Evolutionary conservation across 2,329 filamentous ascomycete species (phyloP), one percentile per base, ranked within the genome.

Genomic region (Microsporum ferrugineum): DNA sequence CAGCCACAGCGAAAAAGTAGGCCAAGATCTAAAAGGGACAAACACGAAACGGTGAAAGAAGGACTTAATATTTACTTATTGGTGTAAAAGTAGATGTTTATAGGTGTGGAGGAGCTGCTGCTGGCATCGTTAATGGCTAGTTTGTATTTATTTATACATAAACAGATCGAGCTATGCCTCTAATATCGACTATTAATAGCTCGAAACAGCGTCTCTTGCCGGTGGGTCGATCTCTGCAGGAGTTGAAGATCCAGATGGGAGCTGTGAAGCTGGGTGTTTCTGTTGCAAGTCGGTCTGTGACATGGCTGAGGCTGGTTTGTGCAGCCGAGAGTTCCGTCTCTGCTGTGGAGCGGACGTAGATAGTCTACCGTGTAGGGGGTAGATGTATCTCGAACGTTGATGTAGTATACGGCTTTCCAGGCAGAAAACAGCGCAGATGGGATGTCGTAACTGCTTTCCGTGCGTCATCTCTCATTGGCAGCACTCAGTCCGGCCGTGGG

Each of bases 401-500:
- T 23, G 17, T 23, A 23, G 17, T 23, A 1, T 23, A 23, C 17
- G 17, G 17, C 17, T 23, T 23, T 23, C 17, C 17, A 23, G 17
- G 17, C 17, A 23, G 17, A 23, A 23, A 23, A 23, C 17, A 1
- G 17, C 17, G 17, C 17, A 23, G 17, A 23, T 23, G 17, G 17
- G 39, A n/a, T 41, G 12, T n/a, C n/a, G 3, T n/a, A n/a, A 31
- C 27, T 5, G 27, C 3, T 7, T n/a, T 31, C 14, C 33, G 33
- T 8, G 14, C 43, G 23, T 81, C 80, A 86, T 76, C 90, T 85
- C 68, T 88, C 89, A 74, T 97, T 97, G 70, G 95, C 89, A 29
- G 86, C 84, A 60, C 88, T 89, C 65, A 89, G 83, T 77, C 95
- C 89, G 41, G 87, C 86, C 47, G 88, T 89, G 70, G 86, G 86